Evolutionary conservation across 139 green algal genomes (phyloP).

Genomic region (Gonium pectorale): DNA sequence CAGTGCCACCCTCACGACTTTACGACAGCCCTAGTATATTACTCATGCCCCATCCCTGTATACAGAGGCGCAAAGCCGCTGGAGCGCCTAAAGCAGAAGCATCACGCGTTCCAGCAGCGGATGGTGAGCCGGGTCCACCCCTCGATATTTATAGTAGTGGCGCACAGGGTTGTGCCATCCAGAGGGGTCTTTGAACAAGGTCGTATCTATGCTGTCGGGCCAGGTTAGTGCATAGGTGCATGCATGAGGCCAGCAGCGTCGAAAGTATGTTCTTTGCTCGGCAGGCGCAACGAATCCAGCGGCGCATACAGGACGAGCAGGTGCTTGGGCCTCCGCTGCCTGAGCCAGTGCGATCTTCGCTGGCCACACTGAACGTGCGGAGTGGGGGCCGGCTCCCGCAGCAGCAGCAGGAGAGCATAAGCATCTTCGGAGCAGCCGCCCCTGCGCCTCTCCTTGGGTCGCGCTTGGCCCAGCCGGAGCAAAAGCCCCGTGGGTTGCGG

Average conservation of each 20-base stretch:
- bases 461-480: background rate
- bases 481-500: background rate
- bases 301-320: conserved; percentile 67
- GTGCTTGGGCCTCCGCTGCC: conserved; percentile 23
- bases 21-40: background rate
- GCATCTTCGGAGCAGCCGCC: conserved; percentile 8
- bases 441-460: background rate
- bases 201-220: background rate
- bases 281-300: conserved; percentile 79
- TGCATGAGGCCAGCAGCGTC: background rate
- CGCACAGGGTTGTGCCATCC: no score
- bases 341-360: conserved; percentile 44
- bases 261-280: no score
- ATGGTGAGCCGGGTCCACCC: conserved; percentile 72
- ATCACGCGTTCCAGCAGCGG: conserved; percentile 83
- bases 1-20: background rate
- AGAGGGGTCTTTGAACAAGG: no score
- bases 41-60: background rate
- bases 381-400: background rate
- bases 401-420: background rate
- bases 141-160: background rate
- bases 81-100: conserved; percentile 82
- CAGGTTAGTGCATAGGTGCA: background rate
- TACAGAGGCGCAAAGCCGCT: conserved; percentile 74
- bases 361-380: background rate